A percentile compares a stretch with the other conserved stretches of the same genome.
Conservation (phyloP, 2,329 filamentous ascomycete species). For the Sclerotinia borealis region DNA sequence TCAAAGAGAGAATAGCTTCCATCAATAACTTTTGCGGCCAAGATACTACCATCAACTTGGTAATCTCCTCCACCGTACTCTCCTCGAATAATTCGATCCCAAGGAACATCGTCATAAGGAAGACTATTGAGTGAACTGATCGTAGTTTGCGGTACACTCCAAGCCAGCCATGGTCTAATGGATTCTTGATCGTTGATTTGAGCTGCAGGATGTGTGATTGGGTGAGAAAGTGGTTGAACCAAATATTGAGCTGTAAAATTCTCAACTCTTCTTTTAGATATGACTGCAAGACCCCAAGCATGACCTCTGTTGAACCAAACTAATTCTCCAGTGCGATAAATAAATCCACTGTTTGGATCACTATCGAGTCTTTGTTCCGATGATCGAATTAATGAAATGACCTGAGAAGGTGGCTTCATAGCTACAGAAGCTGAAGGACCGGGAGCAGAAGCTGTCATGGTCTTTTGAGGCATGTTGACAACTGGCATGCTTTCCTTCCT, state of each 20-base stretch:
- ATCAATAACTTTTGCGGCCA: slow-evolving; percentile 50
- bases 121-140: slow-evolving; percentile 37
- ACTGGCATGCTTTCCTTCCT: slow-evolving; percentile 7
- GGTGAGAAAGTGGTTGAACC: slow-evolving; percentile 45
- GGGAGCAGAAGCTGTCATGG: neutral
- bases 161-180: slow-evolving; percentile 52
- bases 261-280: slow-evolving; percentile 40
- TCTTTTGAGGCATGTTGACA: slow-evolving; percentile 1
- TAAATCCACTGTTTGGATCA: slow-evolving; percentile 39
- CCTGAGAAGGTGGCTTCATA: slow-evolving; percentile 12
- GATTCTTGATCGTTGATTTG: slow-evolving; percentile 40
- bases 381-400: slow-evolving; percentile 7
- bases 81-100: slow-evolving; percentile 39
- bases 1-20: slow-evolving; percentile 48
- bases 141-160: slow-evolving; percentile 49
- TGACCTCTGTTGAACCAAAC: slow-evolving; percentile 48
- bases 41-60: slow-evolving; percentile 51
- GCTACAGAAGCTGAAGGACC: neutral
- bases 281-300: slow-evolving; percentile 49
- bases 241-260: slow-evolving; percentile 36
- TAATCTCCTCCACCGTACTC: slow-evolving; percentile 40
- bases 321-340: slow-evolving; percentile 49
- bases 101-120: slow-evolving; percentile 45
- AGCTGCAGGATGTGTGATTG: slow-evolving; percentile 34
- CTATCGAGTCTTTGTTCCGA: slow-evolving; percentile 45